Base-by-base conservation (phyloP, 331 rosid species). In the Malus hybrid region DNA sequence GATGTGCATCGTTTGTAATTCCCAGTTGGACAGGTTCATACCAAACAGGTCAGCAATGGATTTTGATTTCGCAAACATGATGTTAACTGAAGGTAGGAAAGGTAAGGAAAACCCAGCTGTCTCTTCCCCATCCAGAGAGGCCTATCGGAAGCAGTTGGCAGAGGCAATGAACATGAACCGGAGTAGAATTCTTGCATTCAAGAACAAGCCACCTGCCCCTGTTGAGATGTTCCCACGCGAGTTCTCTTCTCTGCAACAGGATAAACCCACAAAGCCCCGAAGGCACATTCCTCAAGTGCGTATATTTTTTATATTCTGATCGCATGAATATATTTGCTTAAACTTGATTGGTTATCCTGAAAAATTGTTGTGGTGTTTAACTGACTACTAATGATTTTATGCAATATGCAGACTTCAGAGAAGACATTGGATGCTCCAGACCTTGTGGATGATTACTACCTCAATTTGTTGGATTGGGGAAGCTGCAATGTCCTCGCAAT, bases 341-440 rank as follows among this genome's bases (percentile, higher is more conserved):
- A 24, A 31, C 8, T 46, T 4, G 3, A 36, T 54, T 63, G 22
- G 68, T 64, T 64, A 6, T 15, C 6, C 7, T 31, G 68, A 64
- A 64, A 28, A 2, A 0, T 20, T 10, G 6, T 44, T 7, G 11
- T n/a, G 27, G 71, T 27, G 36, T 3, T 46, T 59, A 59, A 69
- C 71, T 64, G 73, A 82, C 19, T 69, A 5, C 75, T 69, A 60
- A 56, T 19, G 36, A 48, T 62, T 70, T 39, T 65, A 27, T 29
- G 61, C 55, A 63, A 70, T 50, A 14, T 67, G 68, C 74, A 91
- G 98, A 88, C 89, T 76, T 82, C 95, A 11, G 96, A 93, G 87
- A 88, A 87, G 86, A 91, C 94, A 0, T 64, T 93, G 78, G 97
- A 91, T 78, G 98, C 97, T 75, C 97, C 97, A 55, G 97, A 88